Conservation (phyloP, 2,329 filamentous ascomycete genomes). For the Talaromyces sp. region DNA sequence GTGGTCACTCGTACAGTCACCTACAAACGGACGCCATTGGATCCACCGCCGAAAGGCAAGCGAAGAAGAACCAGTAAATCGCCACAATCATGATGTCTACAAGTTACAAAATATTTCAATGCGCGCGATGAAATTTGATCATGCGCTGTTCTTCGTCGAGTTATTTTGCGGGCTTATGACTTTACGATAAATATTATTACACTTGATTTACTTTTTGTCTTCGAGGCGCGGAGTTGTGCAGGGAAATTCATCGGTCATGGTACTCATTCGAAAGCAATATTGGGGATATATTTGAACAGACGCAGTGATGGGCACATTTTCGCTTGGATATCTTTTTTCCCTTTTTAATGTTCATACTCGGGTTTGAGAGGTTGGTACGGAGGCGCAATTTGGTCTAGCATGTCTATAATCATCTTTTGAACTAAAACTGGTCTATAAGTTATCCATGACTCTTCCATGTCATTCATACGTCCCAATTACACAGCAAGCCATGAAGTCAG, state of each 20-base stretch:
- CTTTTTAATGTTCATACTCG: neutral
- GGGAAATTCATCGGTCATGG: neutral
- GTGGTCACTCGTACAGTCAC: conserved; percentile 93
- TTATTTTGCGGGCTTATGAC: neutral
- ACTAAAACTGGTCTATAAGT: neutral
- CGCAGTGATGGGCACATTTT: neutral
- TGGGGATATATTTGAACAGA: neutral
- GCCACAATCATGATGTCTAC: too few species aligned
- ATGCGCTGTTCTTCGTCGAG: neutral
- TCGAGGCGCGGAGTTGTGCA: conserved; percentile 6
- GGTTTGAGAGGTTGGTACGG: conserved; percentile 6
- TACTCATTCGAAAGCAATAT: neutral
- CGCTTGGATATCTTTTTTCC: too few species aligned
- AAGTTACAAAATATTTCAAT: too few species aligned
- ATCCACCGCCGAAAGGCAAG: conserved; percentile 88
- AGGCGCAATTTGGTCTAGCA: conserved; percentile 6
- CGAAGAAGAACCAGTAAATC: conserved; percentile 64
- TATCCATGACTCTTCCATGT: neutral
- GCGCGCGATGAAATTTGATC: neutral
- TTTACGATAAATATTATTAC: conserved; percentile 1
- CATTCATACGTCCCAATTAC: too few species aligned
- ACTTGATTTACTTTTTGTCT: neutral
- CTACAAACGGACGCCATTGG: conserved; percentile 72
- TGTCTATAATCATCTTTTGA: neutral
- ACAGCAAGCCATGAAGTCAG: neutral